phyloP scores from a whole-genome alignment of 495 filamentous ascomycete species.

The Tuber indicum region DNA sequence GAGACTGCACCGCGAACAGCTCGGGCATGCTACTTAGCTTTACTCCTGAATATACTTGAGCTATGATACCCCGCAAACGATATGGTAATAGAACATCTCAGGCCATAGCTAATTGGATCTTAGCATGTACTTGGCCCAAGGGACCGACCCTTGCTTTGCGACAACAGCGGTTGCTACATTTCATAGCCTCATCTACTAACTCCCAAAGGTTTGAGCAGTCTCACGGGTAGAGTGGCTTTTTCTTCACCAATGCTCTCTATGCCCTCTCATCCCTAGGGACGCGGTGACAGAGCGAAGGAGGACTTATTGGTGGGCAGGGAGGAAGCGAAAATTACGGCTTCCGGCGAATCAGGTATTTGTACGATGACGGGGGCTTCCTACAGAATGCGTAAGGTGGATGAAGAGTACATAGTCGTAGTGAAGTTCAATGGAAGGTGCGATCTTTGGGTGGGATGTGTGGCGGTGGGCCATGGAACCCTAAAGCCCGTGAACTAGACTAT shows the following conservation, averaged over 20 bases:
- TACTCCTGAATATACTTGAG: neutral
- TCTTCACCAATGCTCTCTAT: neutral
- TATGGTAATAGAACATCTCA: neutral
- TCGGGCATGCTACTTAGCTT: neutral
- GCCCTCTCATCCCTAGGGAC: neutral
- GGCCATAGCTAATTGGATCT: neutral
- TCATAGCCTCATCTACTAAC: neutral
- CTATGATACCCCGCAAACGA: neutral
- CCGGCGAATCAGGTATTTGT: neutral
- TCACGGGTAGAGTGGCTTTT: neutral
- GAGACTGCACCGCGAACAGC: neutral
- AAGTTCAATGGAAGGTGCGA: neutral
- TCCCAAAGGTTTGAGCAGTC: neutral
- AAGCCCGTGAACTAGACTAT: neutral
- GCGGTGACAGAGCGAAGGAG: neutral
- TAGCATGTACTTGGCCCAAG: neutral
- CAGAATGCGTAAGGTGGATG: neutral
- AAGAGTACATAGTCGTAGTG: neutral
- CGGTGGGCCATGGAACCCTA: neutral
- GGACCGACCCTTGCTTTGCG: neutral
- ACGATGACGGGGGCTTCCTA: neutral
- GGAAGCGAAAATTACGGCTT: neutral
- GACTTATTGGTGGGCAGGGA: neutral
- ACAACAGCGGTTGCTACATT: neutral
- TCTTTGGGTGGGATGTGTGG: neutral